Percentiles rank a stretch among this genome's conserved stretches.
These are phyloP conservation scores for Boehmeria nivea DNA, from an alignment of 306 rosid genomes.

Conservation along the genomic window DNA sequence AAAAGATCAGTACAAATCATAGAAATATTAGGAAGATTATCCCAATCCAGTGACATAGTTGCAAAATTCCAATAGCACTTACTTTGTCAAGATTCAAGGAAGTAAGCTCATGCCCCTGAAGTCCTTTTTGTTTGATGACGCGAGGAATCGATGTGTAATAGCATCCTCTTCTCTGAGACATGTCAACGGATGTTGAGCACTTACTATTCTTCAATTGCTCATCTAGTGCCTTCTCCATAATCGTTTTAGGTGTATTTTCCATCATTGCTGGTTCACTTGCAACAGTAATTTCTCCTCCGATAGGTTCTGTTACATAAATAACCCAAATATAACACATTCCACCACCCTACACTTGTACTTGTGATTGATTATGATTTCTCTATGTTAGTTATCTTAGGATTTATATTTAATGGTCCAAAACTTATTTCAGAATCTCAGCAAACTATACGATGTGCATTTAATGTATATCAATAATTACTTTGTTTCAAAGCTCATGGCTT, in stretches of 20 bases:
- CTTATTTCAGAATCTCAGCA: too few species aligned
- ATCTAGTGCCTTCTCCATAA: slow-evolving; percentile 57
- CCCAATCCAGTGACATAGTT: background rate
- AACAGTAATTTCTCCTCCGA: slow-evolving; percentile 85
- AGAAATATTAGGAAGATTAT: slow-evolving; percentile 13
- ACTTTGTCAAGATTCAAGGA: slow-evolving; percentile 91
- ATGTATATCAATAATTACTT: too few species aligned
- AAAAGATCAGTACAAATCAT: slow-evolving; percentile 21
- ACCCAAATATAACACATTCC: slow-evolving; percentile 15
- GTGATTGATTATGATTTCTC: too few species aligned
- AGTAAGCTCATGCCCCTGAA: slow-evolving; percentile 75
- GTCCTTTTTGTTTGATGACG: slow-evolving; percentile 62
- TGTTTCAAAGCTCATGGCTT: too few species aligned
- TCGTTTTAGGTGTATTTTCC: slow-evolving; percentile 37
- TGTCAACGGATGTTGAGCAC: slow-evolving; percentile 43
- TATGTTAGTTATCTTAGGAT: too few species aligned
- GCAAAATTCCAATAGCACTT: slow-evolving; percentile 1
- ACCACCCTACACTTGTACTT: too few species aligned
- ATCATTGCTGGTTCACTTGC: slow-evolving; percentile 45
- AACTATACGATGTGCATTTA: too few species aligned
- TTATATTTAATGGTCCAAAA: too few species aligned
- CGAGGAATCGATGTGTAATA: slow-evolving; percentile 79
- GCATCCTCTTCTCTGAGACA: slow-evolving; percentile 56
- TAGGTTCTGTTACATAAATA: slow-evolving; percentile 66
- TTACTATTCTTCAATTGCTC: slow-evolving; percentile 53